These are phyloP conservation scores for Pyrenophora graminea DNA, from an alignment of 2,329 filamentous ascomycete species.

Conservation along the genomic window DNA sequence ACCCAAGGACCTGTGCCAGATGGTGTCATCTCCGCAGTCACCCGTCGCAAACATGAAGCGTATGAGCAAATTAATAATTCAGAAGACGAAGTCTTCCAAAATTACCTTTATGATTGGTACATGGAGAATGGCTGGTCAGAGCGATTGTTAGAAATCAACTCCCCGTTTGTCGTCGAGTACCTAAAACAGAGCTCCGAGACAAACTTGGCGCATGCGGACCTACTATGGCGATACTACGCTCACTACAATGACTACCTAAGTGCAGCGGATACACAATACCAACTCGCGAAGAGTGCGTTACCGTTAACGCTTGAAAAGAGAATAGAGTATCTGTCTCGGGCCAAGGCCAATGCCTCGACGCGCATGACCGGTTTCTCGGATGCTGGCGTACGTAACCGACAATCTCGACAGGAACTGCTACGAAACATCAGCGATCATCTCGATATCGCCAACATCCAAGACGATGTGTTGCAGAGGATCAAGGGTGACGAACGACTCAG, in stretches of 20 bases:
- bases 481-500: slow-evolving; percentile 72
- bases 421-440: slow-evolving; percentile 84
- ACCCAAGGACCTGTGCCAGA: slow-evolving; percentile 74
- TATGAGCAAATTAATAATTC: slow-evolving; percentile 89
- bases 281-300: slow-evolving; percentile 84
- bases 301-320: slow-evolving; percentile 77
- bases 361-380: slow-evolving; percentile 72
- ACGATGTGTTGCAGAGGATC: slow-evolving; percentile 82
- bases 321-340: slow-evolving; percentile 86
- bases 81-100: slow-evolving; percentile 91
- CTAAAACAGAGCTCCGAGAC: slow-evolving; percentile 74
- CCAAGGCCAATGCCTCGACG: slow-evolving; percentile 90
- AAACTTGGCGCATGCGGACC: slow-evolving; percentile 78
- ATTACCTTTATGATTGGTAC: slow-evolving; percentile 98
- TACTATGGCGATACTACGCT: slow-evolving; percentile 91
- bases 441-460: slow-evolving; percentile 92
- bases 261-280: slow-evolving; percentile 82
- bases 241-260: slow-evolving; percentile 82
- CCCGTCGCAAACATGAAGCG: slow-evolving; percentile 81
- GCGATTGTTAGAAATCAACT: slow-evolving; percentile 81
- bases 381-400: slow-evolving; percentile 56
- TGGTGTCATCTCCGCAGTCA: slow-evolving; percentile 74
- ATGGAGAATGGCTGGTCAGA: slow-evolving; percentile 82
- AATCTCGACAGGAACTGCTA: slow-evolving; percentile 81
- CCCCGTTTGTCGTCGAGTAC: slow-evolving; percentile 83